Conservation (phyloP, 768 basidiomycete species). For the Tricholoma hemisulphureum region DNA sequence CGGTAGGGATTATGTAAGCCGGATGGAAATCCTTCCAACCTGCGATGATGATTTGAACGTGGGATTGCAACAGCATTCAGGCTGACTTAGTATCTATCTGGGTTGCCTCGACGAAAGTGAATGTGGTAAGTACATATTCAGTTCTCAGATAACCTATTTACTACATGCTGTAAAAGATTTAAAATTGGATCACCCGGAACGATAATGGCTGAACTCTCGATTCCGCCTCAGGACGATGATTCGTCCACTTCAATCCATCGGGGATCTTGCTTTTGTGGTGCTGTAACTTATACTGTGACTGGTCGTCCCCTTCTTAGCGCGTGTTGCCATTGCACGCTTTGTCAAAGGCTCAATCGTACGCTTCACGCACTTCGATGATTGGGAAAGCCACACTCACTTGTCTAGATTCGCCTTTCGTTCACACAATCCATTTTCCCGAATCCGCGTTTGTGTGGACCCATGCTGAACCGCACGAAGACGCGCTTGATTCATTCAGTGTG, state of each 20-base stretch:
- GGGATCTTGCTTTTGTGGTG: slow-evolving; percentile 63
- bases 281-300: slow-evolving; percentile 44
- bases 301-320: slow-evolving; percentile 54
- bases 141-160: no score
- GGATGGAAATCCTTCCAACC: background rate
- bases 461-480: slow-evolving; percentile 28
- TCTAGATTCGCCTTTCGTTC: slow-evolving; percentile 59
- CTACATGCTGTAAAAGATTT: no score
- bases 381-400: background rate
- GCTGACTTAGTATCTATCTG: no score
- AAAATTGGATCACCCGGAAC: background rate
- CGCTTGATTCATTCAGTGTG: slow-evolving; percentile 48
- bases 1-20: slow-evolving; percentile 42
- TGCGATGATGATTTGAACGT: background rate
- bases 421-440: slow-evolving; percentile 55
- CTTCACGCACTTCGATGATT: background rate
- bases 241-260: slow-evolving; percentile 22
- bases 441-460: slow-evolving; percentile 56
- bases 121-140: no score
- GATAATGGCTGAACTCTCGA: background rate
- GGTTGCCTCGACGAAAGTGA: no score
- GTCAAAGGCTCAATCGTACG: slow-evolving; percentile 59
- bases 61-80: background rate
- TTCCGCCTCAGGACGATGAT: background rate
- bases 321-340: slow-evolving; percentile 71